These are phyloP conservation scores for Pisolithus microcarpus DNA, from an alignment of 768 basidiomycete species.

Conservation along the genomic window DNA sequence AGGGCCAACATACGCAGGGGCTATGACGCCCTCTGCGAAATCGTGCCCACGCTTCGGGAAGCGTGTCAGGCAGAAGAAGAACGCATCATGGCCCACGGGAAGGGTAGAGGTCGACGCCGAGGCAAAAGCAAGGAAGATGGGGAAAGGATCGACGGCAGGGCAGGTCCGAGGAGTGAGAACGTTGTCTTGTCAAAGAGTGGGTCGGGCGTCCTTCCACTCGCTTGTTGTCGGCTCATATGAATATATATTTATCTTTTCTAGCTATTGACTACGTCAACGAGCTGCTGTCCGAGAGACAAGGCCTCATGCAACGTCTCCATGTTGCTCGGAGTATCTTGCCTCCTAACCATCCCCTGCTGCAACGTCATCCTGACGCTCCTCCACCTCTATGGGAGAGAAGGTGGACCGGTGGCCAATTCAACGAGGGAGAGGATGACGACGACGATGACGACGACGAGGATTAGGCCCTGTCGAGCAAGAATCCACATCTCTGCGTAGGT, in stretches of 20 bases:
- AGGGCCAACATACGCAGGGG: slow-evolving; percentile 85
- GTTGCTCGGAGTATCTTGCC: slow-evolving; percentile 52
- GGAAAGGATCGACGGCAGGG: slow-evolving; percentile 72
- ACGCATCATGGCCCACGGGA: slow-evolving; percentile 28
- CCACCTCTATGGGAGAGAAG: slow-evolving; percentile 70
- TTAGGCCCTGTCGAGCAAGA: slow-evolving; percentile 6
- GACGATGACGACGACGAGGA: slow-evolving; percentile 46
- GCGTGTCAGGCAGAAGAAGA: slow-evolving; percentile 76
- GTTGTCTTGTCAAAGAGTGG: slow-evolving; percentile 82
- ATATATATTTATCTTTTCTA: slow-evolving; percentile 21
- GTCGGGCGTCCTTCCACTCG: slow-evolving; percentile 18
- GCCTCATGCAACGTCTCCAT: slow-evolving; percentile 52
- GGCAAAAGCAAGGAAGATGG: slow-evolving; percentile 39
- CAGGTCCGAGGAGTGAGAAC: slow-evolving; percentile 87
- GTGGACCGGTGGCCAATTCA: slow-evolving; percentile 71
- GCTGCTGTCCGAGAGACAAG: slow-evolving; percentile 53
- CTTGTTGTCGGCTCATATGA: slow-evolving; percentile 2
- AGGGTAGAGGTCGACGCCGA: slow-evolving; percentile 31
- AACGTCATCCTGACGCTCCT: slow-evolving; percentile 16
- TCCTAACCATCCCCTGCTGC: slow-evolving; percentile 51
- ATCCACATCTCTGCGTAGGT: background rate
- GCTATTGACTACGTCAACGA: slow-evolving; percentile 82
- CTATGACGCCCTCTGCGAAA: slow-evolving; percentile 81
- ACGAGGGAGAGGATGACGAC: slow-evolving; percentile 38
- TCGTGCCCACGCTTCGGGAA: slow-evolving; percentile 74